These are phyloP conservation scores for Coniella vitis DNA, from an alignment of 2,329 filamentous ascomycete species.

Conservation along the genomic window DNA sequence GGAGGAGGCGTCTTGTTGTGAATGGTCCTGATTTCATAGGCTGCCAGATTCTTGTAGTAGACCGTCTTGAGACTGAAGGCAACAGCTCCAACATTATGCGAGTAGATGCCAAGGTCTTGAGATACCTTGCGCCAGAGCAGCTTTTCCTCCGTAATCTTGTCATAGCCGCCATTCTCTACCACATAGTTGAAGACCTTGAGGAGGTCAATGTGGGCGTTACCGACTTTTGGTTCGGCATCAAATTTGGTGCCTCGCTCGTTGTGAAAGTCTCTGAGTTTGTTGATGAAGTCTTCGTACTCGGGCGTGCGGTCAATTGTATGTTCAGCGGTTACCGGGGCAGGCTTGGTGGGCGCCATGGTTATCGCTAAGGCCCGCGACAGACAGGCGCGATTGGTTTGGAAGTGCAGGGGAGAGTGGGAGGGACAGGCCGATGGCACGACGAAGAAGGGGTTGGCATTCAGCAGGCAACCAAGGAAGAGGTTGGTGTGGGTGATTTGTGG, in stretches of 20 bases:
- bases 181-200: constrained; percentile 73
- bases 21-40: constrained; percentile 75
- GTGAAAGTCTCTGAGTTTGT: constrained; percentile 66
- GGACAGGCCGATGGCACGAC: neutral
- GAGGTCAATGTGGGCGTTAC: constrained; percentile 68
- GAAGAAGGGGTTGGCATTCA: neutral
- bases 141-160: constrained; percentile 76
- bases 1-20: constrained; percentile 78
- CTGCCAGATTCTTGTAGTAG: constrained; percentile 84
- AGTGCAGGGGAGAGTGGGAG: neutral
- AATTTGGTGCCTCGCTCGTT: constrained; percentile 71
- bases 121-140: constrained; percentile 79
- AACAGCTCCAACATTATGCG: constrained; percentile 70
- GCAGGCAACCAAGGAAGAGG: neutral
- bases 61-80: constrained; percentile 81
- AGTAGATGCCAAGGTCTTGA: constrained; percentile 67
- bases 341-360: constrained; percentile 28
- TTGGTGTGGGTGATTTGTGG: neutral
- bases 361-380: constrained; percentile 2
- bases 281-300: constrained; percentile 75
- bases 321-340: constrained; percentile 13
- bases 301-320: constrained; percentile 50
- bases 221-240: constrained; percentile 76
- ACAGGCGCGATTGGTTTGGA: neutral
- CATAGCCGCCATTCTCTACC: constrained; percentile 73